Percentiles rank a stretch among this genome's conserved stretches.
phyloP scores from a whole-genome alignment of 2,329 filamentous ascomycete species.

The Ophioceras dolichostomum region DNA sequence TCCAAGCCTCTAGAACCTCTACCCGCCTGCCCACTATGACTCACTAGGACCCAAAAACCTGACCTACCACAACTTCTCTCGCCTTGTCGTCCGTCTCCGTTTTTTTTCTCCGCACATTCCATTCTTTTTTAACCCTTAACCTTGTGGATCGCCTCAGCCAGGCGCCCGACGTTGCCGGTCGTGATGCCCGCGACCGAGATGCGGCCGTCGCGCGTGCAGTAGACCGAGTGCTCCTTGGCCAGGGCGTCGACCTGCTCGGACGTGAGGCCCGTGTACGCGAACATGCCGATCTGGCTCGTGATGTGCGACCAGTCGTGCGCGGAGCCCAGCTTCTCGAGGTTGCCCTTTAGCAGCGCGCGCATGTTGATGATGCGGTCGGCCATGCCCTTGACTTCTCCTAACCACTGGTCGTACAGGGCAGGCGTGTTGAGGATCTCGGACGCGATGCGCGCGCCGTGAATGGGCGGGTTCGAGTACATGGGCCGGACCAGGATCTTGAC shows the following conservation, averaged over 20 bases:
- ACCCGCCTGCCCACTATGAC: no score
- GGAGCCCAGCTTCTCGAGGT: conserved; percentile 88
- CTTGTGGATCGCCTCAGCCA: conserved; percentile 76
- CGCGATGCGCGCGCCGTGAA: conserved; percentile 92
- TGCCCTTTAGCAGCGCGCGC: conserved; percentile 86
- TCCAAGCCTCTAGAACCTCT: no score
- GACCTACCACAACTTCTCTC: no score
- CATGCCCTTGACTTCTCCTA: conserved; percentile 95
- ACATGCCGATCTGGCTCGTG: conserved; percentile 98
- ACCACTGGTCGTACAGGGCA: conserved; percentile 83
- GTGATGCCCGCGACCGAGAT: conserved; percentile 83
- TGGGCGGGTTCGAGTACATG: conserved; percentile 94
- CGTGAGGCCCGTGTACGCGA: conserved; percentile 90
- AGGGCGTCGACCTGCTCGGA: conserved; percentile 84
- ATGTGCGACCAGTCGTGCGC: conserved; percentile 99
- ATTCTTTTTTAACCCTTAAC: conserved; percentile 48
- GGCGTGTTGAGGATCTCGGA: conserved; percentile 82
- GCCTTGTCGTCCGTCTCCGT: no score
- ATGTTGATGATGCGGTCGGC: conserved; percentile 98
- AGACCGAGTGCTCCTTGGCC: conserved; percentile 93
- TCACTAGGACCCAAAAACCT: no score
- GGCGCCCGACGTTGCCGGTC: conserved; percentile 62
- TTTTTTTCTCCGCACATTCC: conserved; percentile 1
- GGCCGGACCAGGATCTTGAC: conserved; percentile 97
- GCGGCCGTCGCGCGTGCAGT: conserved; percentile 85